Evolutionary conservation across 768 basidiomycete genomes (phyloP).

Genomic region (Mycena chlorophos): DNA sequence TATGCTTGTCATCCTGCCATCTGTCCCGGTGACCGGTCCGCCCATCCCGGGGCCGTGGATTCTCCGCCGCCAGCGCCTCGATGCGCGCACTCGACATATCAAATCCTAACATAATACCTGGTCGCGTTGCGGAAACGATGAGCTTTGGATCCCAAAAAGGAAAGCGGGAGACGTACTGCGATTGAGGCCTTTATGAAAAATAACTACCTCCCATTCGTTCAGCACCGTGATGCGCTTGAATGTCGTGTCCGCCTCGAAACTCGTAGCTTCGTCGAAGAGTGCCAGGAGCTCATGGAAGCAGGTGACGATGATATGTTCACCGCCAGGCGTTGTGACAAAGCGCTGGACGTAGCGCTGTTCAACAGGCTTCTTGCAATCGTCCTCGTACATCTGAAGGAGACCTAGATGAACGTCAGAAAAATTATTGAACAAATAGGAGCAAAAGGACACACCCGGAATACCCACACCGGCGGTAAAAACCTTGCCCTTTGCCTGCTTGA

Average conservation of each 20-base stretch:
- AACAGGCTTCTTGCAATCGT: slow-evolving; percentile 33
- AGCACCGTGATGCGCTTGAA: background rate
- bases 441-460: background rate
- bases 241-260: slow-evolving; percentile 1
- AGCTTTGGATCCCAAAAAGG: too few species aligned
- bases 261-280: slow-evolving; percentile 10
- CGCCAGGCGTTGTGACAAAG: slow-evolving; percentile 1
- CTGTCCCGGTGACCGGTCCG: too few species aligned
- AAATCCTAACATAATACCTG: too few species aligned
- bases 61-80: too few species aligned
- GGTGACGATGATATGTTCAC: slow-evolving; percentile 27
- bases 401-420: background rate
- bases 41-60: too few species aligned
- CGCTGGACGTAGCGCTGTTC: slow-evolving; percentile 23
- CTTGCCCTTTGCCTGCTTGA: slow-evolving; percentile 1
- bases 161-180: slow-evolving; percentile 7
- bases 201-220: slow-evolving; percentile 1
- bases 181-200: background rate
- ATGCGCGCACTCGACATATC: too few species aligned
- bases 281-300: slow-evolving; percentile 4
- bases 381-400: slow-evolving; percentile 3
- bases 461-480: slow-evolving; percentile 3
- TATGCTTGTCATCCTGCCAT: too few species aligned
- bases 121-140: background rate
- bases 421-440: background rate